A percentile compares a stretch with the other conserved stretches of the same genome.
phyloP scores from a whole-genome alignment of 1,284 basidiomycete genomes.

The Irpex rosettiformis region DNA sequence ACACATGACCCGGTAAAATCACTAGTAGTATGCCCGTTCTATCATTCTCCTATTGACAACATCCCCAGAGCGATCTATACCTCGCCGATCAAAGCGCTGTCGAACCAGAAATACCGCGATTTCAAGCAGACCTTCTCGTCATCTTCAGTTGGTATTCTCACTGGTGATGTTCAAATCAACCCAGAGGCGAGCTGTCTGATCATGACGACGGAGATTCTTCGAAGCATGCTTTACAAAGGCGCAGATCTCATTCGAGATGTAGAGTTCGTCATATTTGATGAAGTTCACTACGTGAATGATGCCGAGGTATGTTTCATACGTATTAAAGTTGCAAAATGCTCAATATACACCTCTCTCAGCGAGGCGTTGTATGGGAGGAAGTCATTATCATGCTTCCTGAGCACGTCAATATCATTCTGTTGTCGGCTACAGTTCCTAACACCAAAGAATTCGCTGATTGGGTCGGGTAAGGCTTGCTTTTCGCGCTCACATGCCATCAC shows the following conservation, averaged over 20 bases:
- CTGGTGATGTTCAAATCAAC: constrained; percentile 99
- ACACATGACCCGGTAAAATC: constrained; percentile 97
- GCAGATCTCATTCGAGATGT: constrained; percentile 98
- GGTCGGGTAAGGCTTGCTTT: constrained; percentile 78
- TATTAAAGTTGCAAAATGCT: not conserved
- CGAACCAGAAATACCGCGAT: constrained; percentile 98
- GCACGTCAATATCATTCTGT: constrained; percentile 93
- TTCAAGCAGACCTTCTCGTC: constrained; percentile 97
- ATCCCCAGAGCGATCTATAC: constrained; percentile 89
- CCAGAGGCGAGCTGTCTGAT: constrained; percentile 96
- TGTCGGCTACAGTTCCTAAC: constrained; percentile 98
- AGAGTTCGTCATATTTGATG: constrained; percentile 99
- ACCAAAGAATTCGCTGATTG: constrained; percentile 98
- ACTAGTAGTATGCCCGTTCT: constrained; percentile 18
- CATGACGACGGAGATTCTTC: constrained; percentile 98
- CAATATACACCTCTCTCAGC: constrained; percentile 41
- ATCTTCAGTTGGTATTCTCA: constrained; percentile 92
- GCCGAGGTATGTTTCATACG: constrained; percentile 71
- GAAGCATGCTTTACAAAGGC: constrained; percentile 98
- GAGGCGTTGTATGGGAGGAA: constrained; percentile 99
- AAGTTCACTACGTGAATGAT: constrained; percentile 99
- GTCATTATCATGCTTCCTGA: constrained; percentile 99
- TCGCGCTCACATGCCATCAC: not conserved
- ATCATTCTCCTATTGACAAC: not conserved
- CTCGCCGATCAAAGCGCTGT: constrained; percentile 97